phyloP scores from a whole-genome alignment of 2,329 filamentous ascomycete species.

The Aspergillus quadricinctus region DNA sequence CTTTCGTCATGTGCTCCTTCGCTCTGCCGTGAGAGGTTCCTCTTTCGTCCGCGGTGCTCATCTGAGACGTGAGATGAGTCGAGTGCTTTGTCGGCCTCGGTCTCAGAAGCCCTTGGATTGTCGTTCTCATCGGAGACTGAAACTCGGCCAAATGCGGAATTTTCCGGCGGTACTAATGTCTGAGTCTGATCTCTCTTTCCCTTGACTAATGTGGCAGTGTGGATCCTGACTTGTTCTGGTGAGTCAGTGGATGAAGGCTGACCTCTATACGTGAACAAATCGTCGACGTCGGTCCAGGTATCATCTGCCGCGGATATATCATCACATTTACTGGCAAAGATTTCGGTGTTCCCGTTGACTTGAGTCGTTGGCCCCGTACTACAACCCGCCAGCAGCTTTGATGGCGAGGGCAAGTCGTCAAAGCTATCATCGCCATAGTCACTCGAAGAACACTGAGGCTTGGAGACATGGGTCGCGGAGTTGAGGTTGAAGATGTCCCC shows the following conservation, averaged over 20 bases:
- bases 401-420: constrained; percentile 37
- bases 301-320: constrained; percentile 18
- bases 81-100: not conserved
- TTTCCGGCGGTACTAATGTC: not conserved
- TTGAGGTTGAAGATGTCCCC: not conserved
- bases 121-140: not conserved
- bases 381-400: constrained; percentile 21
- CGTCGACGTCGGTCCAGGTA: constrained; percentile 19
- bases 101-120: not conserved
- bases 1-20: not conserved
- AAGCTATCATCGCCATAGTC: constrained; percentile 31
- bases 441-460: constrained; percentile 23
- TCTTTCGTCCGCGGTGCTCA: not conserved
- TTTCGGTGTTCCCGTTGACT: not conserved
- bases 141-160: not conserved
- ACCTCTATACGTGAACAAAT: constrained; percentile 2
- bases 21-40: not conserved
- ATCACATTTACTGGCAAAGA: not conserved
- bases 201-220: constrained; percentile 19
- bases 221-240: constrained; percentile 18
- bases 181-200: not conserved
- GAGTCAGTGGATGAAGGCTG: constrained; percentile 10
- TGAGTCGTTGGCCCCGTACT: not conserved
- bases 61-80: not conserved
- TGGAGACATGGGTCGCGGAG: constrained; percentile 6